Conservation (phyloP, 2,329 filamentous ascomycete species). For the Grosmannia clavigera region DNA sequence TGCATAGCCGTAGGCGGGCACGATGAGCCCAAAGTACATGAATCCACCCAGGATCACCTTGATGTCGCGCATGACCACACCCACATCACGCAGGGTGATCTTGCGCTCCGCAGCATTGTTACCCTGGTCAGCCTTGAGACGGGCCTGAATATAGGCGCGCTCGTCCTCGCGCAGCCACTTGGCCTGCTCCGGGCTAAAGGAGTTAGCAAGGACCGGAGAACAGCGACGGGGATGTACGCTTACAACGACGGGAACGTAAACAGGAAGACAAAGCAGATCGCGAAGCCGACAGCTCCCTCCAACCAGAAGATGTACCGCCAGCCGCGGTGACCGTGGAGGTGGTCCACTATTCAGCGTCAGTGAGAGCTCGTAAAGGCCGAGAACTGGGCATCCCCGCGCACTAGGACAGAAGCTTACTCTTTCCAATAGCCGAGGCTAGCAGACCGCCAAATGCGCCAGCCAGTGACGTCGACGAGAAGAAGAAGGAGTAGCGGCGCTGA, state of each 20-base stretch:
- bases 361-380: not conserved
- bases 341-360: constrained; percentile 40
- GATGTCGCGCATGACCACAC: constrained; percentile 56
- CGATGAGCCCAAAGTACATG: constrained; percentile 73
- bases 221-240: constrained; percentile 9
- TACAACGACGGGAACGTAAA: constrained; percentile 60
- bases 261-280: constrained; percentile 49
- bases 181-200: constrained; percentile 46
- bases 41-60: constrained; percentile 63
- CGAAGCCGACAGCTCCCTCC: constrained; percentile 53
- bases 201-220: not conserved
- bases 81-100: constrained; percentile 46
- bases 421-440: constrained; percentile 75
- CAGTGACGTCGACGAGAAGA: constrained; percentile 73
- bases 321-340: constrained; percentile 51
- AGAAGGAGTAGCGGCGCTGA: constrained; percentile 85
- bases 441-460: constrained; percentile 80
- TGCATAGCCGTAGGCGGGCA: constrained; percentile 66
- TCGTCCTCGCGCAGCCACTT: constrained; percentile 64
- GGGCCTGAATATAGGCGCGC: constrained; percentile 50
- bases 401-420: constrained; percentile 32
- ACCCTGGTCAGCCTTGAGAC: constrained; percentile 58
- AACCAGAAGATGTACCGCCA: constrained; percentile 82
- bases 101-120: constrained; percentile 49
- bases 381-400: not conserved